Conservation (phyloP, 2,329 filamentous ascomycete species). For the Cytospora leucostoma region DNA sequence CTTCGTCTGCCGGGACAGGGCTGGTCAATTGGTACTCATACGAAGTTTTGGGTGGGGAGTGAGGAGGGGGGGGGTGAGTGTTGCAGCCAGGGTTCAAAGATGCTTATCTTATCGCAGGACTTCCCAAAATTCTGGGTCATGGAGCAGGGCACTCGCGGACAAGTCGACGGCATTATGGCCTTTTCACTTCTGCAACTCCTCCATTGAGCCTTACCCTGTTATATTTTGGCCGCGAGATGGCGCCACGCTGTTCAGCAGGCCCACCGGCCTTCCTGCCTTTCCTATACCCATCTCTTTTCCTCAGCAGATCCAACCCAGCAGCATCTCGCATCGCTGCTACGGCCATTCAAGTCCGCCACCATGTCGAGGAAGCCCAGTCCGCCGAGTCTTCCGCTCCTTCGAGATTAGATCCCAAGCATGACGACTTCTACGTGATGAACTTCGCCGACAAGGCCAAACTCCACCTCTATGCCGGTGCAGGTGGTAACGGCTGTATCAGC, state of each 20-base stretch:
- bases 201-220: conserved; percentile 12
- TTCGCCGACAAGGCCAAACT: conserved; percentile 87
- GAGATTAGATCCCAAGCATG: conserved; percentile 77
- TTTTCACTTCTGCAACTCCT: neutral
- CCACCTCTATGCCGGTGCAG: conserved; percentile 74
- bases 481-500: conserved; percentile 91
- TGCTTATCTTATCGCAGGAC: conserved; percentile 25
- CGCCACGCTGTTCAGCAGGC: conserved; percentile 42
- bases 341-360: conserved; percentile 32
- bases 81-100: neutral
- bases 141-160: neutral
- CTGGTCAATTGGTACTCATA: too few species aligned
- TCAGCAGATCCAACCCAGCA: conserved; percentile 26
- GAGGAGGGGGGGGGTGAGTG: too few species aligned
- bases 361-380: conserved; percentile 33
- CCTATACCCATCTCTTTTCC: conserved; percentile 52
- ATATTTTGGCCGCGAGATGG: conserved; percentile 39
- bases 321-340: conserved; percentile 35
- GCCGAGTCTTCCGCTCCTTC: conserved; percentile 44
- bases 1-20: too few species aligned
- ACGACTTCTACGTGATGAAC: conserved; percentile 78
- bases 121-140: conserved; percentile 18
- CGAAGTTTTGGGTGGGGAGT: neutral
- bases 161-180: neutral
- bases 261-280: conserved; percentile 48